Percentiles rank a stretch among this genome's conserved stretches.
phyloP scores from a whole-genome alignment of 176 grass and related monocot species.

The bread wheat (Triticum aestivum) region DNA sequence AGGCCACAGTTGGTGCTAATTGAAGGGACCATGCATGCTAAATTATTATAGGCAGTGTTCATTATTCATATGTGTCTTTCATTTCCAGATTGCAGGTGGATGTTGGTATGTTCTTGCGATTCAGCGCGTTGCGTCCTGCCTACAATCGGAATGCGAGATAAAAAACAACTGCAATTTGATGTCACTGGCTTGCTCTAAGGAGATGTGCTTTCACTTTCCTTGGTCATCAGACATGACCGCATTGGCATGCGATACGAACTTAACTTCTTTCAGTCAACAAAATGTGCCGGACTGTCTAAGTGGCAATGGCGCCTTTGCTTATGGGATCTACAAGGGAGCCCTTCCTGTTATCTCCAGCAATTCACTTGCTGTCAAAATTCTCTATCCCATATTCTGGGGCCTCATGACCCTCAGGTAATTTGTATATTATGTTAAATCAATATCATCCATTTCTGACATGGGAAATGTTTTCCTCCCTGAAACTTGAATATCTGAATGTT shows the following conservation, averaged over 20 bases:
- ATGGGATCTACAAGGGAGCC: constrained; percentile 80
- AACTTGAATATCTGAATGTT: not conserved
- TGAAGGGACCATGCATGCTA: not conserved
- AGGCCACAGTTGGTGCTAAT: not conserved
- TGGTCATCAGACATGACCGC: constrained; percentile 29
- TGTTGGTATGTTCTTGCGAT: constrained; percentile 99
- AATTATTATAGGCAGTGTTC: not conserved
- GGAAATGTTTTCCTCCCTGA: not conserved
- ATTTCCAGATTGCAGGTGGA: constrained; percentile 78
- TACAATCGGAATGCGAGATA: constrained; percentile 60
- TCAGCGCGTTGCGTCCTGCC: constrained; percentile 76
- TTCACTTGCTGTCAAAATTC: constrained; percentile 82
- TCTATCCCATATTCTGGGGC: constrained; percentile 98
- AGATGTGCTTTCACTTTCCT: constrained; percentile 50
- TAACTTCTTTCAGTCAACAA: constrained; percentile 45
- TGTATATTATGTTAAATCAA: not conserved
- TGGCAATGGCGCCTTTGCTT: constrained; percentile 60
- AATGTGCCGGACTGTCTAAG: constrained; percentile 61
- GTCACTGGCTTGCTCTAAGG: constrained; percentile 59
- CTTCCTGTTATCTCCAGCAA: constrained; percentile 94
- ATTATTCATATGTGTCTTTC: not conserved
- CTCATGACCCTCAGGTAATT: constrained; percentile 96
- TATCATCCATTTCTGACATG: not conserved
- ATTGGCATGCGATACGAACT: constrained; percentile 50
- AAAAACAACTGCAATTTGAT: constrained; percentile 67